phyloP scores from a whole-genome alignment of 192 early-diverging fungal genomes.

The Lobosporangium transversale region DNA sequence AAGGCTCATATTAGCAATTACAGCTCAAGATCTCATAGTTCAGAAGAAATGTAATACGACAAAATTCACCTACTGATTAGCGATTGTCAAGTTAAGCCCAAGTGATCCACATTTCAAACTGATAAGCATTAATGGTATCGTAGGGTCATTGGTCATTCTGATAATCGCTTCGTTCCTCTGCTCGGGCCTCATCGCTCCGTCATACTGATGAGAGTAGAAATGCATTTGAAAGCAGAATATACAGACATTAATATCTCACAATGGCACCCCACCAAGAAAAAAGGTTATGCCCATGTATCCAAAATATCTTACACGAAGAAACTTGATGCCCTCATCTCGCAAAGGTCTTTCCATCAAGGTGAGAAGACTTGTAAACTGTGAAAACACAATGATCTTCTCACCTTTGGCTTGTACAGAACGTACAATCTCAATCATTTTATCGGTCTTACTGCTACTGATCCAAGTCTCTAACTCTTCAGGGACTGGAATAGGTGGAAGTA shows the following conservation, averaged over 20 bases:
- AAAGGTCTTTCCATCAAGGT: constrained; percentile 62
- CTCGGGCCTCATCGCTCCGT: constrained; percentile 57
- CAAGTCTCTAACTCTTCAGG: constrained; percentile 58
- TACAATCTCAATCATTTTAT: constrained; percentile 32
- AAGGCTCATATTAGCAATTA: neutral
- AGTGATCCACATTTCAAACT: constrained; percentile 76
- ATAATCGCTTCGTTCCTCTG: constrained; percentile 53
- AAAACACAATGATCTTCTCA: constrained; percentile 69
- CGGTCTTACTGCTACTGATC: constrained; percentile 56
- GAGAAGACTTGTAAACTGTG: constrained; percentile 65
- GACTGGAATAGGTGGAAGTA: constrained; percentile 56
- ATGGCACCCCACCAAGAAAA: too few relatives aligned
- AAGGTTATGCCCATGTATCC: too few relatives aligned
- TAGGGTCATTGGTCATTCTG: constrained; percentile 53
- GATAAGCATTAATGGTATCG: constrained; percentile 63
- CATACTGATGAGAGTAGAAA: constrained; percentile 24
- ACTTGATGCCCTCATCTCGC: constrained; percentile 43
- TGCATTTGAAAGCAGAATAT: too few relatives aligned
- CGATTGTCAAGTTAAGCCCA: constrained; percentile 75
- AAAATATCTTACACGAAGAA: constrained; percentile 15
- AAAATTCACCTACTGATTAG: constrained; percentile 64
- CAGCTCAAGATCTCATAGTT: too few relatives aligned
- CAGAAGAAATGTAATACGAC: too few relatives aligned
- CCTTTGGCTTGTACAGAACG: constrained; percentile 1
- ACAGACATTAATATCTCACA: too few relatives aligned